Evolutionary conservation across 1,284 basidiomycete species (phyloP), one percentile per base, ranked within the genome.

Genomic region (Tylopilus orsonianus): DNA sequence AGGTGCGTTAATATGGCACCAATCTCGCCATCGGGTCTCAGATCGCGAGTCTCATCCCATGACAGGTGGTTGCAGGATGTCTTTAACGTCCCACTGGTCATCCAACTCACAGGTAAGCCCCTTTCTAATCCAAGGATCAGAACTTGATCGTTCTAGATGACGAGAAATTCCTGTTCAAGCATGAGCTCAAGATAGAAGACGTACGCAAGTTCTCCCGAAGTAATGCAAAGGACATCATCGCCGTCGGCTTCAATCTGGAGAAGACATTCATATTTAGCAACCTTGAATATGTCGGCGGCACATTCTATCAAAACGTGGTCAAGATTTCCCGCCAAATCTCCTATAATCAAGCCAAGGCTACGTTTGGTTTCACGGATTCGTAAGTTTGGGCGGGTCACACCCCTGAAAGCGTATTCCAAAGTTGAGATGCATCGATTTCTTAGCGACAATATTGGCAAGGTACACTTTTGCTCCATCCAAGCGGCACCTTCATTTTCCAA

Each of bases 151-250:
- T 14, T 19, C 4, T 57, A 93, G 97, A 99, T 65, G 97, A 99
- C 69, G 97, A 99, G 69, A 99, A 99, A 71, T 99, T 99, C 75
- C 72, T 99, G 47, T 97, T 99, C 79, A 97, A 98, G 71, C 89
- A 93, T 45, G 85, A 93, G 55, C 81, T 97, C 53, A 94, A 92
- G 65, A 78, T 92, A 37, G 92, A 97, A 57, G 89, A 99, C 67
- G 92, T 90, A 41, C 82, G 86, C 61, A 77, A 79, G 34, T 98
- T 94, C 67, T 84, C 93, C 8, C 81, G 82, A 56, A 81, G 85
- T 60, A 99, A 99, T 64, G 89, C 95, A 24, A 83, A 81, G 54
- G 97, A 99, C 66, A 97, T 99, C 65, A 97, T 99, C 60, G 93
- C 96, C 0, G 91, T 94, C 56, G 96, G 96, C 2, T 94, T 98